Base-by-base conservation (phyloP, 2,329 filamentous ascomycete species). In the Aspergillus awamori region DNA sequence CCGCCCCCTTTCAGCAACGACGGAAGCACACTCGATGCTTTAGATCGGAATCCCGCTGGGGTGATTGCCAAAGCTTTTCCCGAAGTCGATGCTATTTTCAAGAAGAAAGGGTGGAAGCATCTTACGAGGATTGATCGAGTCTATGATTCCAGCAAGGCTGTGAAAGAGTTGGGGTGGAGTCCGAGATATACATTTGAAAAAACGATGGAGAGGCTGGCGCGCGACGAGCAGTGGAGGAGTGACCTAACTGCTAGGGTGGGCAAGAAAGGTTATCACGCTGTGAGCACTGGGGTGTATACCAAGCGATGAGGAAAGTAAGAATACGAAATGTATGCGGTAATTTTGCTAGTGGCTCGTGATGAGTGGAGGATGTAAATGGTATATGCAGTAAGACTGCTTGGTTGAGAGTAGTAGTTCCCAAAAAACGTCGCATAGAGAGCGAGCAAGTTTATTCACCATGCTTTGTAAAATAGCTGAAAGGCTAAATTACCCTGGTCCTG, bases 131-230 rank as follows among this genome's bases (percentile, higher is more conserved):
- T 61, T 5, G 59, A 61, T 26, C 55, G 59, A 15, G 59, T 61
- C 8, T 61, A 61, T 55, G 59, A 61, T 61, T 61, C 59, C 4
- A 61, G 59, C 41, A 61, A 53, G 48, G 56, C 59, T 20, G 51
- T 61, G 11, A 38, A 20, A 20, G 59, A 61, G 33, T 22, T 61
- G 22, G 59, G 49, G n/a, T 61, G 59, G 59, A 10, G 43, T 20
- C 59, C 59, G 24, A 38, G 52, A 26, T 61, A 55, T 54, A 61
- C 59, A 10, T 61, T 61, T 48, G 41, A 11, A 41, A 49, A 17
- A 41, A 8, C 38, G 6, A 8, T 41, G 38, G 38, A 41, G 17
- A 41, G 38, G 7, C 7, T 41, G 6, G 38, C 38, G 38, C 7
- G 38, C 17, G 38, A 15, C n/a, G 38, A 41, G 38, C 38, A 17